A percentile compares a stretch with the other conserved stretches of the same genome.
Evolutionary conservation across 768 basidiomycete genomes (phyloP).

Genomic region (Sarcodon sp.): DNA sequence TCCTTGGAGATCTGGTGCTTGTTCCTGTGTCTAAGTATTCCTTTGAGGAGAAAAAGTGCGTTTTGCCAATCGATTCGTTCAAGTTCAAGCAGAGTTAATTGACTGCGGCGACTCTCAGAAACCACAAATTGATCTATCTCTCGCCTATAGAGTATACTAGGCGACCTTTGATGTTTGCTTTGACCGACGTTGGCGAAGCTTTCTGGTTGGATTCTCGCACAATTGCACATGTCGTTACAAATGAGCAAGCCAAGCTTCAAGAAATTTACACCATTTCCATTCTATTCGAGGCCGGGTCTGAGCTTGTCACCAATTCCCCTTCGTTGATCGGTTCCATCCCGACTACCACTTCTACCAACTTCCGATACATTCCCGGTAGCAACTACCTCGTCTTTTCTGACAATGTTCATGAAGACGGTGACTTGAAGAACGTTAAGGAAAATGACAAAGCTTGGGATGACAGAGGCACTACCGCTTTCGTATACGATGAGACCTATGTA

Average conservation of each 20-base stretch:
- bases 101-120: conserved; percentile 26
- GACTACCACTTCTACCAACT: conserved; percentile 54
- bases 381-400: conserved; percentile 77
- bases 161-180: conserved; percentile 41
- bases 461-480: conserved; percentile 53
- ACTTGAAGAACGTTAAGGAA: conserved; percentile 51
- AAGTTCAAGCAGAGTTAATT: too few relatives aligned
- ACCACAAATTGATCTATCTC: conserved; percentile 55
- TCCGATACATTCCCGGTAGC: conserved; percentile 44
- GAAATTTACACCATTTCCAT: conserved; percentile 46
- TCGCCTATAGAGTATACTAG: conserved; percentile 40
- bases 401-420: conserved; percentile 64
- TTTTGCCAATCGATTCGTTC: neutral
- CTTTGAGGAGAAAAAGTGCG: conserved; percentile 63
- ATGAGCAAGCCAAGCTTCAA: conserved; percentile 32
- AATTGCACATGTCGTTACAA: conserved; percentile 53
- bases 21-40: conserved; percentile 58
- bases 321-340: conserved; percentile 53
- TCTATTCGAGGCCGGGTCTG: conserved; percentile 22
- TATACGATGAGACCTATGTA: conserved; percentile 34
- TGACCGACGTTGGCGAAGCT: conserved; percentile 55
- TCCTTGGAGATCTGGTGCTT: conserved; percentile 53
- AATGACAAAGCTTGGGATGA: conserved; percentile 64
- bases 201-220: conserved; percentile 72
- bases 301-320: conserved; percentile 17